These are phyloP conservation scores for Xylaria curta DNA, from an alignment of 495 filamentous ascomycete genomes.

Conservation along the genomic window DNA sequence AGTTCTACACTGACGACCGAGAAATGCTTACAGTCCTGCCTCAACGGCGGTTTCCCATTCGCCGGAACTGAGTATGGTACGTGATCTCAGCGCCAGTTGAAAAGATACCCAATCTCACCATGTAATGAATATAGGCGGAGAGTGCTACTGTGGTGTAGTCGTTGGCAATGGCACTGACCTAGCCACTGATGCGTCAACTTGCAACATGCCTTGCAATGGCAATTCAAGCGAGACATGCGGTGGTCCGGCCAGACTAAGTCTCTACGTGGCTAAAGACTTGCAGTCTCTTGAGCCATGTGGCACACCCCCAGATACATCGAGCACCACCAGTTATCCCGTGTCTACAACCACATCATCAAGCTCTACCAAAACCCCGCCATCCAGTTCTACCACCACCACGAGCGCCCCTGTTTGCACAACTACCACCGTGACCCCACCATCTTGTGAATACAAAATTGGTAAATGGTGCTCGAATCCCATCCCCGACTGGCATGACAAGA, in stretches of 20 bases:
- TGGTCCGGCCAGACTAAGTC: constrained; percentile 48
- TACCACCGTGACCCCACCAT: constrained; percentile 48
- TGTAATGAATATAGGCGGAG: constrained; percentile 30
- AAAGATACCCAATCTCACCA: constrained; percentile 20
- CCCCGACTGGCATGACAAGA: constrained; percentile 49
- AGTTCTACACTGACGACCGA: constrained; percentile 48
- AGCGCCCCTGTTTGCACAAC: constrained; percentile 47
- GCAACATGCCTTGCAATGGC: constrained; percentile 58
- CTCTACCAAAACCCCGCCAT: constrained; percentile 6
- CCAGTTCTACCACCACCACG: constrained; percentile 26
- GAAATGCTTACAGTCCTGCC: constrained; percentile 55
- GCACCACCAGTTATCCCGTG: constrained; percentile 12
- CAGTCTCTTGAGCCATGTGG: constrained; percentile 55
- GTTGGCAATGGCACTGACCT: constrained; percentile 55
- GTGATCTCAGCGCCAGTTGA: neutral
- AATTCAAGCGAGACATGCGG: constrained; percentile 54
- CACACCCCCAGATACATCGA: constrained; percentile 35
- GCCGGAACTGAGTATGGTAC: constrained; percentile 58
- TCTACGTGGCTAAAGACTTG: constrained; percentile 53
- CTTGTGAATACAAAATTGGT: constrained; percentile 58
- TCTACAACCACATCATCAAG: constrained; percentile 8
- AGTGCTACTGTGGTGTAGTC: constrained; percentile 55
- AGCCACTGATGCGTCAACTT: constrained; percentile 39
- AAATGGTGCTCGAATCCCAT: constrained; percentile 58
- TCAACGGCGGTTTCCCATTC: constrained; percentile 53